A percentile compares a stretch with the other conserved stretches of the same genome.
phyloP scores from a whole-genome alignment of 768 basidiomycete species.

The Lentinus tigrinus region DNA sequence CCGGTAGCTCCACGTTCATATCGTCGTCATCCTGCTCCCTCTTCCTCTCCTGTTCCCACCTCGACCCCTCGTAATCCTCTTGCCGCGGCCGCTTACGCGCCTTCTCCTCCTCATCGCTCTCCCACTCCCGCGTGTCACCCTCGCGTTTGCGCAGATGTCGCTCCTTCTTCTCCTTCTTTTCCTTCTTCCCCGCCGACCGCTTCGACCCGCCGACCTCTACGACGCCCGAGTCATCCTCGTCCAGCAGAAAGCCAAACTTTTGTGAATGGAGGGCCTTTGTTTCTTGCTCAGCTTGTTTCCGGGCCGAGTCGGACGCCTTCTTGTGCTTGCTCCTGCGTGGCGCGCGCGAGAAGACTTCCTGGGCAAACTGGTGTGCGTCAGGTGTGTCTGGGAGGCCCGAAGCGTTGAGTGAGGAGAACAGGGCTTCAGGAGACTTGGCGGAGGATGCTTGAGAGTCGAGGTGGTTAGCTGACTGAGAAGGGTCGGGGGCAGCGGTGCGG shows the following conservation, averaged over 20 bases:
- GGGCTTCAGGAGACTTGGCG: constrained; percentile 74
- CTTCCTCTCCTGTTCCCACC: constrained; percentile 13
- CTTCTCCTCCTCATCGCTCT: constrained; percentile 86
- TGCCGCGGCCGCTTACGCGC: constrained; percentile 60
- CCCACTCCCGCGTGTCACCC: constrained; percentile 80
- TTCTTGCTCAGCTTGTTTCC: constrained; percentile 75
- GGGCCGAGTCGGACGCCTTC: constrained; percentile 42
- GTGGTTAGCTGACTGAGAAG: constrained; percentile 9
- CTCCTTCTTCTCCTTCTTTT: constrained; percentile 55
- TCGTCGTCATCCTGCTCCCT: constrained; percentile 36
- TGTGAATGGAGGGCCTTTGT: constrained; percentile 65
- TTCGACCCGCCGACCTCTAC: constrained; percentile 34
- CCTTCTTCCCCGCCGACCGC: constrained; percentile 23
- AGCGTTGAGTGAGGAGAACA: constrained; percentile 72
- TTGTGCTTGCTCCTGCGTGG: constrained; percentile 81
- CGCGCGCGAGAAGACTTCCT: constrained; percentile 70
- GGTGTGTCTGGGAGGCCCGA: constrained; percentile 81
- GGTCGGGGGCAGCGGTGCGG: not conserved
- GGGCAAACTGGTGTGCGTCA: constrained; percentile 77
- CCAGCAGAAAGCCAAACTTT: constrained; percentile 80
- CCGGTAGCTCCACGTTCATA: constrained; percentile 45
- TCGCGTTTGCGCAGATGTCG: constrained; percentile 78
- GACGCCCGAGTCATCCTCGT: constrained; percentile 60
- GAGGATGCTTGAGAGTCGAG: constrained; percentile 58
- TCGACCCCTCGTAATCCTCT: constrained; percentile 33